Conservation (phyloP, 108 stramenopile genomes). For the Fistulifera pelliculosa region DNA sequence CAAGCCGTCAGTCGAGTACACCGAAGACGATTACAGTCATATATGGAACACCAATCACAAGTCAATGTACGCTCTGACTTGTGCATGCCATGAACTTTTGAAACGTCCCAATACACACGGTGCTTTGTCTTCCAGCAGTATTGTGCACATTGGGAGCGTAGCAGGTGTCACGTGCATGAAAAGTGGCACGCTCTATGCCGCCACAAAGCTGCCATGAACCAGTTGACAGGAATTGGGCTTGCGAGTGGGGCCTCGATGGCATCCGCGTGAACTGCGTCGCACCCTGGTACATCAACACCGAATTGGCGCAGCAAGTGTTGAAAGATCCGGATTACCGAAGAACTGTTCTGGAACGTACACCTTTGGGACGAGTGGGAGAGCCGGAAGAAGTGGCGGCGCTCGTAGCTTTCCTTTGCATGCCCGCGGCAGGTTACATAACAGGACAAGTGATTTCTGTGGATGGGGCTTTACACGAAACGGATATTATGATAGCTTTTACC, state of each 20-base stretch:
- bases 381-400: constrained; percentile 73
- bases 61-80: constrained; percentile 66
- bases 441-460: constrained; percentile 89
- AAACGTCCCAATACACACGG: constrained; percentile 26
- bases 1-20: constrained; percentile 82
- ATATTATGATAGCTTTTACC: constrained; percentile 45
- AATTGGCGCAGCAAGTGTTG: constrained; percentile 63
- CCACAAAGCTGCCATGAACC: constrained; percentile 96
- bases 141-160: constrained; percentile 91
- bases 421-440: constrained; percentile 80
- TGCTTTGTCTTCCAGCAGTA: constrained; percentile 26
- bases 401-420: constrained; percentile 89
- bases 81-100: constrained; percentile 49
- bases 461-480: constrained; percentile 73
- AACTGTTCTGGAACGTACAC: constrained; percentile 62
- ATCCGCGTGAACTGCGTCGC: constrained; percentile 81
- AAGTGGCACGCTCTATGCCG: constrained; percentile 69
- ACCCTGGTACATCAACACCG: constrained; percentile 80
- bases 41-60: constrained; percentile 85
- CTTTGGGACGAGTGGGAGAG: constrained; percentile 70
- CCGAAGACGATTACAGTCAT: constrained; percentile 64
- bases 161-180: constrained; percentile 88
- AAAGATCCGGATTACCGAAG: constrained; percentile 65
- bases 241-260: constrained; percentile 79
- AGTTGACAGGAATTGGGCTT: constrained; percentile 86